A percentile compares a stretch with the other conserved stretches of the same genome.
Conservation (phyloP, 768 basidiomycete species). For the Baorangia bicolor region DNA sequence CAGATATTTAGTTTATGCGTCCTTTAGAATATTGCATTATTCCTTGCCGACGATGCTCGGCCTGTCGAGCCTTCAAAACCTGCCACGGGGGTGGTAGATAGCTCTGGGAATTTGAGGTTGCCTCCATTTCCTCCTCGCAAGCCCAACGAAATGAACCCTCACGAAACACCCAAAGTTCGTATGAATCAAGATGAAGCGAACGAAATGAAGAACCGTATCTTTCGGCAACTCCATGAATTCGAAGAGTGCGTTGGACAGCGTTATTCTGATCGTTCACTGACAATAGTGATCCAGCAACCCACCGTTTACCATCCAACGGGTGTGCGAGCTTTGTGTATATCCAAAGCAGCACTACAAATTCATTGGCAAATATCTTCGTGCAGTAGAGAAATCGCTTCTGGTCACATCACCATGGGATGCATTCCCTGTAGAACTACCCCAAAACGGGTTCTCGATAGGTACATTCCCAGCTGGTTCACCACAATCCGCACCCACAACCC, state of each 20-base stretch:
- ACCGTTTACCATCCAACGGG: slow-evolving; percentile 88
- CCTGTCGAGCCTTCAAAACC: slow-evolving; percentile 42
- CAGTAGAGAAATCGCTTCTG: slow-evolving; percentile 76
- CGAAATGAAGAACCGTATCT: slow-evolving; percentile 54
- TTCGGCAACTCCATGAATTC: slow-evolving; percentile 67
- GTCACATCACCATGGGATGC: slow-evolving; percentile 79
- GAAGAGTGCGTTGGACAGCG: slow-evolving; percentile 54
- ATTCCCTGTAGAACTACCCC: slow-evolving; percentile 51
- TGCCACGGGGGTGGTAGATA: slow-evolving; percentile 31
- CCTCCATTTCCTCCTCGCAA: slow-evolving; percentile 72
- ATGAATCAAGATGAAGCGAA: slow-evolving; percentile 63
- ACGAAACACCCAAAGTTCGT: slow-evolving; percentile 54
- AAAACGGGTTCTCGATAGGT: slow-evolving; percentile 27
- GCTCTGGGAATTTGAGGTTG: slow-evolving; percentile 60
- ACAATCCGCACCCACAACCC: slow-evolving; percentile 67
- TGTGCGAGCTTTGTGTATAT: slow-evolving; percentile 75
- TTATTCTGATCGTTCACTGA: slow-evolving; percentile 5
- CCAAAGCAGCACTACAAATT: slow-evolving; percentile 73
- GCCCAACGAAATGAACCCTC: slow-evolving; percentile 46
- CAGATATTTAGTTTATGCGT: neutral
- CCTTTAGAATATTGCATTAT: slow-evolving; percentile 49
- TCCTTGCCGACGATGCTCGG: slow-evolving; percentile 40
- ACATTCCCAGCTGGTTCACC: slow-evolving; percentile 44
- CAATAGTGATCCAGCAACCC: slow-evolving; percentile 41
- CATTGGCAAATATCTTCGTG: slow-evolving; percentile 85